phyloP scores from a whole-genome alignment of 176 grass and related monocot species.

The Ampelocalamus luodianensis region DNA sequence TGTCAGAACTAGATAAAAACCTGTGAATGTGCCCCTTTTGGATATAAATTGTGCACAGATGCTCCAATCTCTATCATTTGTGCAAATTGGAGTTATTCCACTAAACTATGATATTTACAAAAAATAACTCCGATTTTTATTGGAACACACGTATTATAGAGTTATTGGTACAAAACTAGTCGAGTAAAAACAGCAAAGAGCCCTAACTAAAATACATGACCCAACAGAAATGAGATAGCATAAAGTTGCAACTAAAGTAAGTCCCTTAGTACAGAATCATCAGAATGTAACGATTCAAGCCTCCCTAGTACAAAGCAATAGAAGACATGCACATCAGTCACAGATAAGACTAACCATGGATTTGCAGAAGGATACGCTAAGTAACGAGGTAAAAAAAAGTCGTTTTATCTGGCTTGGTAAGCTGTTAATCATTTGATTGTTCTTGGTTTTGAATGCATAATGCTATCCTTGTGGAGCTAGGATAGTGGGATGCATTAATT shows the following conservation, averaged over 20 bases:
- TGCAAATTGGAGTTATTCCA: background rate
- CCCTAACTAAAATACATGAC: background rate
- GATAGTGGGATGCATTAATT: background rate
- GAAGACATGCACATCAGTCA: constrained; percentile 4
- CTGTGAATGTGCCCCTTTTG: background rate
- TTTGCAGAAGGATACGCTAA: background rate
- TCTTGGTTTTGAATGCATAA: constrained; percentile 12
- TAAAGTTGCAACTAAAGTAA: constrained; percentile 7
- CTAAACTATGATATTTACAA: background rate
- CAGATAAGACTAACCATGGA: background rate
- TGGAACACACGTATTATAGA: background rate
- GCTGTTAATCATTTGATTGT: constrained; percentile 9
- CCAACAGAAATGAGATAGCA: background rate
- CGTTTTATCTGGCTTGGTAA: constrained; percentile 9
- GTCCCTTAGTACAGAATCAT: background rate
- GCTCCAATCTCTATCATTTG: background rate
- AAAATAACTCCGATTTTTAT: background rate
- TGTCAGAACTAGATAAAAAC: background rate
- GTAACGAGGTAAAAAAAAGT: background rate
- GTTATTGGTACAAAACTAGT: background rate
- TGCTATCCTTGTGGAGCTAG: constrained; percentile 21
- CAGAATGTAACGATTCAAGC: background rate
- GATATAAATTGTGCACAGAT: background rate
- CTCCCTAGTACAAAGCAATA: background rate
- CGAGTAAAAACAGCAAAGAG: background rate